Conservation (phyloP, 768 basidiomycete genomes). For the Lentinula detonsa region DNA sequence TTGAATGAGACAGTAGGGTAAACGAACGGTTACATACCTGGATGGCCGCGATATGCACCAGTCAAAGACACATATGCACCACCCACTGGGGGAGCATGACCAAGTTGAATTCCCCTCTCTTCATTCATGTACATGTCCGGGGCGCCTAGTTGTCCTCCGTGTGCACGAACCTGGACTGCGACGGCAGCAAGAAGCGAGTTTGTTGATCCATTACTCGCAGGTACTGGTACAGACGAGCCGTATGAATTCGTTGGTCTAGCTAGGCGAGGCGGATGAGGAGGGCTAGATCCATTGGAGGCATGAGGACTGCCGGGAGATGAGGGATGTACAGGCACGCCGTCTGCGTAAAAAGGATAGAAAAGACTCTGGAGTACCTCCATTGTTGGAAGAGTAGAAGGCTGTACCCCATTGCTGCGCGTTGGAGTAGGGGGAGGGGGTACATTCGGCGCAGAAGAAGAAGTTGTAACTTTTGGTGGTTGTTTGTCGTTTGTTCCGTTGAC, state of each 20-base stretch:
- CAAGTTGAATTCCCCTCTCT: conserved; percentile 39
- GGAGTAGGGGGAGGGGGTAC: conserved; percentile 22
- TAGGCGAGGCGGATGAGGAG: neutral
- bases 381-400: conserved; percentile 8
- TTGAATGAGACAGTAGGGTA: neutral
- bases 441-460: conserved; percentile 21
- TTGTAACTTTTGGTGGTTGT: conserved; percentile 17
- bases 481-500: conserved; percentile 31
- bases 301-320: neutral
- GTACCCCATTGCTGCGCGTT: conserved; percentile 14
- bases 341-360: conserved; percentile 78
- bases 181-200: conserved; percentile 55
- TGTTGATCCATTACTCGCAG: conserved; percentile 31
- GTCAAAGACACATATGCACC: neutral
- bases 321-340: conserved; percentile 19
- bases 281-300: conserved; percentile 9
- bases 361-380: conserved; percentile 63
- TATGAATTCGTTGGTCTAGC: neutral
- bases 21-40: neutral
- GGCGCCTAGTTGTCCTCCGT: conserved; percentile 2
- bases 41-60: neutral
- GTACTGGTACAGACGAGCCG: neutral
- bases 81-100: neutral
- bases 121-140: conserved; percentile 65
- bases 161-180: conserved; percentile 39